Conservation (phyloP, 2,329 filamentous ascomycete genomes). For the Penicillium brasilianum region DNA sequence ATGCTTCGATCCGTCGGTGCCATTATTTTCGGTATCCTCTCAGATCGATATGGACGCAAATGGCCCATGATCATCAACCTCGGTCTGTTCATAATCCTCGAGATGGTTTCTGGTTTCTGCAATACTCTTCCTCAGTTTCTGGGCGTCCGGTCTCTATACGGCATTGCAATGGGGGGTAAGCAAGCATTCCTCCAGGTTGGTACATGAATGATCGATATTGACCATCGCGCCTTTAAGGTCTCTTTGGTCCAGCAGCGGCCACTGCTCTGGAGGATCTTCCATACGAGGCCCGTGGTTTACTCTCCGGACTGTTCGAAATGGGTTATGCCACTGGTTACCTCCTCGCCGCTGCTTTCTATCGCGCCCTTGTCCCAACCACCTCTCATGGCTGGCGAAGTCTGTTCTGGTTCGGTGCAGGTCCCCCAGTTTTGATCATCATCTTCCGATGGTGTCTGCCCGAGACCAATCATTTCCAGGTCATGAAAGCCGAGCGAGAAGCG, state of each 20-base stretch:
- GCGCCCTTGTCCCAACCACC: conserved; percentile 42
- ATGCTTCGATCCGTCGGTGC: conserved; percentile 65
- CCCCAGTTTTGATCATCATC: conserved; percentile 59
- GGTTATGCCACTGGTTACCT: conserved; percentile 44
- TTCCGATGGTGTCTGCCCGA: conserved; percentile 76
- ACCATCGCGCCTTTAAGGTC: conserved; percentile 12
- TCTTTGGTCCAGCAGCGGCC: conserved; percentile 41
- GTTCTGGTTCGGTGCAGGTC: conserved; percentile 46
- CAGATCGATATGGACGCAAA: conserved; percentile 63
- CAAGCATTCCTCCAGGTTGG: neutral
- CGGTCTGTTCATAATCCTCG: conserved; percentile 43
- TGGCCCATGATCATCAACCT: conserved; percentile 46
- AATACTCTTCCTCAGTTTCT: conserved; percentile 43
- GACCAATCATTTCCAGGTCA: conserved; percentile 66
- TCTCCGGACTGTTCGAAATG: conserved; percentile 44
- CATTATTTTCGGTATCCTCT: conserved; percentile 59
- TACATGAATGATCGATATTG: neutral
- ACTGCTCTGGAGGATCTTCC: conserved; percentile 49
- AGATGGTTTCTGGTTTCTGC: conserved; percentile 45
- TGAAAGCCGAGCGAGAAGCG: conserved; percentile 31
- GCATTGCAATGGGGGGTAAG: conserved; percentile 46
- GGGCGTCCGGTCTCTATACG: conserved; percentile 44
- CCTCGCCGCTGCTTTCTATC: conserved; percentile 42
- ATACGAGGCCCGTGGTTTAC: conserved; percentile 44
- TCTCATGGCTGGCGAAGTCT: conserved; percentile 42